phyloP scores from a whole-genome alignment of 2,329 filamentous ascomycete species.

The Clonostachys rhizophaga region DNA sequence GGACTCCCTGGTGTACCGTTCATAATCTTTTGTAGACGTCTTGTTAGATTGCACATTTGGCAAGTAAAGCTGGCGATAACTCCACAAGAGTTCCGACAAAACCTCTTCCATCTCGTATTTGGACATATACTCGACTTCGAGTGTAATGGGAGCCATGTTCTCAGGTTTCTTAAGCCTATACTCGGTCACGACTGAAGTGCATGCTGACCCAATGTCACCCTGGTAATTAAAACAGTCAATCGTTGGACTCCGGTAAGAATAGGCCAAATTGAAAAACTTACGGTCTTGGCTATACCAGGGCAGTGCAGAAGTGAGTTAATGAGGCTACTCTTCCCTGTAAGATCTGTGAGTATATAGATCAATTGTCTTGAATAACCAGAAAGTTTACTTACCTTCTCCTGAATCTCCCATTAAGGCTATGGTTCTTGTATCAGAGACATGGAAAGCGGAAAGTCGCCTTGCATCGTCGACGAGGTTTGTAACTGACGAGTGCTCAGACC shows the following conservation, averaged over 20 bases:
- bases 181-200: slow-evolving; percentile 25
- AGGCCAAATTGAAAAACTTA: not conserved
- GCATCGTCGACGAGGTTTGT: not conserved
- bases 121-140: slow-evolving; percentile 24
- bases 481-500: too few species aligned
- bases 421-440: not conserved
- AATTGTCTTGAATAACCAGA: not conserved
- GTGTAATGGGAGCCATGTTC: slow-evolving; percentile 16
- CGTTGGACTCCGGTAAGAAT: not conserved
- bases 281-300: slow-evolving; percentile 16
- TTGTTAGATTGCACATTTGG: slow-evolving; percentile 10
- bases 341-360: not conserved
- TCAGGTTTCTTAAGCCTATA: slow-evolving; percentile 18
- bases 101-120: slow-evolving; percentile 12
- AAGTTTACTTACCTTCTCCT: slow-evolving; percentile 11
- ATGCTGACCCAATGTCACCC: slow-evolving; percentile 22
- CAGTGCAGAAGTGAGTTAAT: slow-evolving; percentile 27
- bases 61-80: slow-evolving; percentile 19
- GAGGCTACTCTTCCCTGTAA: slow-evolving; percentile 19
- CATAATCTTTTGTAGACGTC: slow-evolving; percentile 14
- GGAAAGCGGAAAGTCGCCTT: not conserved
- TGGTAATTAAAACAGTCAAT: not conserved
- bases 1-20: slow-evolving; percentile 15
- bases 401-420: slow-evolving; percentile 9
- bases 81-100: slow-evolving; percentile 22